Evolutionary conservation across 192 early-diverging fungal genomes (phyloP).

Genomic region (Coemansia sp.): DNA sequence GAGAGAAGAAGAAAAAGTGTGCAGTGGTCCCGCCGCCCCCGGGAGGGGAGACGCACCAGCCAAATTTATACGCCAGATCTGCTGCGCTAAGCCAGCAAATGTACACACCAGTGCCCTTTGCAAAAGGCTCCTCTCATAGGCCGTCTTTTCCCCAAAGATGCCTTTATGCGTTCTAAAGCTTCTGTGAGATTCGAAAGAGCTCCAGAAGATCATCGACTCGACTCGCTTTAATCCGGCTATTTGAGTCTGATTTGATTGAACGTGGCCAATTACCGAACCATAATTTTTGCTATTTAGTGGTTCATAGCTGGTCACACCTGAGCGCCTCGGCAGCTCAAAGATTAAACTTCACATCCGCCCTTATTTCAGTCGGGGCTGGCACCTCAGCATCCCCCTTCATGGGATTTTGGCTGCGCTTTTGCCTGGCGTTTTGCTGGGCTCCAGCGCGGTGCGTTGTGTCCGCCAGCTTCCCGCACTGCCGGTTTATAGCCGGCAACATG

Average conservation of each 20-base stretch:
- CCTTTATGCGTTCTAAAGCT: slow-evolving; percentile 11
- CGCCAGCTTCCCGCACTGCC: not conserved
- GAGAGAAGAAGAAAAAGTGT: not conserved
- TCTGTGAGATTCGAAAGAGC: not conserved
- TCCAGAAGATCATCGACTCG: not conserved
- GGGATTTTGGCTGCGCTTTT: slow-evolving; percentile 11
- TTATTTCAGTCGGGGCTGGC: slow-evolving; percentile 1
- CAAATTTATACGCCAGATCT: not conserved
- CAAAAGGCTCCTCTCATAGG: not conserved
- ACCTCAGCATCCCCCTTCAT: slow-evolving; percentile 8
- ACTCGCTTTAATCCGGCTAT: slow-evolving; percentile 4
- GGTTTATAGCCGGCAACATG: not conserved
- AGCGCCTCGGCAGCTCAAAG: not conserved
- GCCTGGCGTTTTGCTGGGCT: slow-evolving; percentile 18
- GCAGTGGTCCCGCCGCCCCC: not conserved
- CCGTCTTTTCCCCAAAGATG: not conserved
- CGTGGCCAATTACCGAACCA: not conserved
- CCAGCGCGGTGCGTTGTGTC: slow-evolving; percentile 7
- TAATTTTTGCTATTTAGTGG: not conserved
- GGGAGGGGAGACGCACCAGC: not conserved
- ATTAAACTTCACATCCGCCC: not conserved
- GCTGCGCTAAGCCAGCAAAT: too few species aligned
- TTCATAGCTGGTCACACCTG: not conserved
- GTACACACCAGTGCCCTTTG: not conserved
- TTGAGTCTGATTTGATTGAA: not conserved